These are phyloP conservation scores for Plectosphaerella sp. DNA, from an alignment of 2,329 filamentous ascomycete species.

Conservation along the genomic window DNA sequence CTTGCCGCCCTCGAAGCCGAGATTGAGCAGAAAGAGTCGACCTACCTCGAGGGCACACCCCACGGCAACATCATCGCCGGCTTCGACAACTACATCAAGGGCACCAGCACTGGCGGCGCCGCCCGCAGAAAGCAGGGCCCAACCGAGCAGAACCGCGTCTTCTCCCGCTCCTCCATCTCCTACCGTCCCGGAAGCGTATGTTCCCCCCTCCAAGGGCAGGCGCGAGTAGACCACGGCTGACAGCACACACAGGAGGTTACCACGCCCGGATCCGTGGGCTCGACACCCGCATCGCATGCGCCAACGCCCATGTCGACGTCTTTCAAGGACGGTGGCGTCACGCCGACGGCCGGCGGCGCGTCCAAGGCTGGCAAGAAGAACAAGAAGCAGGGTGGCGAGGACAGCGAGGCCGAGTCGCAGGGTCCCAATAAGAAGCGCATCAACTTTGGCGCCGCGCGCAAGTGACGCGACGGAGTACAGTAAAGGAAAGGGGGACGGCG, in stretches of 20 bases:
- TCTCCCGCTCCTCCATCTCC: conserved; percentile 61
- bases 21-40: conserved; percentile 78
- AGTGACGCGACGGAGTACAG: conserved; percentile 21
- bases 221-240: background rate
- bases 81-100: conserved; percentile 98
- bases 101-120: conserved; percentile 58
- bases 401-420: conserved; percentile 56
- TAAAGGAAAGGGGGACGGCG: background rate
- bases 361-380: conserved; percentile 44
- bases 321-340: conserved; percentile 50
- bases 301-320: conserved; percentile 52
- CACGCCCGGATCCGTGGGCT: conserved; percentile 35
- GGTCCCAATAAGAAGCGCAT: conserved; percentile 51
- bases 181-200: conserved; percentile 38
- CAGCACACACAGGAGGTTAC: conserved; percentile 30
- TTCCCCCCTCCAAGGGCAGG: background rate
- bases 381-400: conserved; percentile 47
- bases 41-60: conserved; percentile 86
- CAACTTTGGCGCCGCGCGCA: conserved; percentile 52
- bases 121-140: conserved; percentile 61
- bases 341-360: conserved; percentile 48
- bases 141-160: conserved; percentile 69
- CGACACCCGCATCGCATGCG: conserved; percentile 42
- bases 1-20: conserved; percentile 59
- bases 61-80: conserved; percentile 94